phyloP scores from a whole-genome alignment of 441 rosid species.

The Adansonia madagascariensis region DNA sequence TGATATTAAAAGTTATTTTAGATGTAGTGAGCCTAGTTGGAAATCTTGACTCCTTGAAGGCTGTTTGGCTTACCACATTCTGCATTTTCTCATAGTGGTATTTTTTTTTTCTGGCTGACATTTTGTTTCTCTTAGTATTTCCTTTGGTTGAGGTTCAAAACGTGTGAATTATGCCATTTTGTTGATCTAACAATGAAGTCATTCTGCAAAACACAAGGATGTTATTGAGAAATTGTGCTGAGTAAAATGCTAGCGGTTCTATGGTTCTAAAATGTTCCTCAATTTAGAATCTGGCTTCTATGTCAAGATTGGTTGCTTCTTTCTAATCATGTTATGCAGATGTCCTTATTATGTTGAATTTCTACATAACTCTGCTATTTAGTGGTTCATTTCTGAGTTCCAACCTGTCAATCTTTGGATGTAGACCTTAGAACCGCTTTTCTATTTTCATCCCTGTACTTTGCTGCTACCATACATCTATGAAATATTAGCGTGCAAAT shows the following conservation, averaged over 20 bases:
- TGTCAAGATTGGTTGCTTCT: background rate
- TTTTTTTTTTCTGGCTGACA: background rate
- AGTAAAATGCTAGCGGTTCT: background rate
- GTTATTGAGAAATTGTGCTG: background rate
- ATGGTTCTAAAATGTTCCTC: background rate
- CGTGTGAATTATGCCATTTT: slow-evolving; percentile 5
- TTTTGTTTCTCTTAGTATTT: slow-evolving; percentile 13
- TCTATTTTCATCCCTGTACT: slow-evolving; percentile 7
- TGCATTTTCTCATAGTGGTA: background rate
- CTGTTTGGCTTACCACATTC: slow-evolving; percentile 1
- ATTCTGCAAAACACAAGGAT: background rate
- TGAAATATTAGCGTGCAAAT: background rate
- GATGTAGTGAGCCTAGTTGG: background rate
- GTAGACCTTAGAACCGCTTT: background rate
- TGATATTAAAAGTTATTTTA: background rate
- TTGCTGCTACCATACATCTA: background rate
- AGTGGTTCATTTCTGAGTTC: background rate
- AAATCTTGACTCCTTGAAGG: background rate
- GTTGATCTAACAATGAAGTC: background rate
- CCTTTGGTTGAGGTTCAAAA: slow-evolving; percentile 11
- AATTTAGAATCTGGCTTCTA: background rate
- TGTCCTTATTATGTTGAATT: background rate
- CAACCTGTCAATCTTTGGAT: background rate
- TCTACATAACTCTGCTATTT: background rate
- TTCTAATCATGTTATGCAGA: background rate